These are phyloP conservation scores for Fusarium papillatum DNA, from an alignment of 2,329 filamentous ascomycete genomes.

Conservation along the genomic window DNA sequence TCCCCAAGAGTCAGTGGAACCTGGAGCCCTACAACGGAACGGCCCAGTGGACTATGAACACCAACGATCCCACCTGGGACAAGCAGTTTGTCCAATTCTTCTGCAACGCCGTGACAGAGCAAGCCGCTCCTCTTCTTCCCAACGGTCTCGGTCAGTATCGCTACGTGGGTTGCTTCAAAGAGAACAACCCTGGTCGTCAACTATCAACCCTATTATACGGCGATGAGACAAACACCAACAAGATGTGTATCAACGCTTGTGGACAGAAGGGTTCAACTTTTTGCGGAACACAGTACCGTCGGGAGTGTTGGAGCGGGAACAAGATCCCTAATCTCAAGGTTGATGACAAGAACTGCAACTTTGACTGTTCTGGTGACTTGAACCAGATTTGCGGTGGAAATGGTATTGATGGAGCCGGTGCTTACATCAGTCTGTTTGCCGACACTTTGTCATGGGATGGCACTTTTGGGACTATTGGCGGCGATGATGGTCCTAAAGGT, in stretches of 20 bases:
- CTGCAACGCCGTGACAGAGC: constrained; percentile 65
- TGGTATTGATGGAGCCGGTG: constrained; percentile 49
- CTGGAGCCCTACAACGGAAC: constrained; percentile 61
- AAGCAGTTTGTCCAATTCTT: constrained; percentile 67
- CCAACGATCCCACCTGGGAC: constrained; percentile 64
- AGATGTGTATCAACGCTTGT: constrained; percentile 61
- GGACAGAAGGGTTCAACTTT: constrained; percentile 52
- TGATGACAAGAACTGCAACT: constrained; percentile 63
- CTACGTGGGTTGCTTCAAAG: constrained; percentile 68
- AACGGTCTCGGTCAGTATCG: constrained; percentile 62
- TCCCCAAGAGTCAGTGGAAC: constrained; percentile 70
- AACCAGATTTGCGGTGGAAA: constrained; percentile 68
- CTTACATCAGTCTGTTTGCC: constrained; percentile 64
- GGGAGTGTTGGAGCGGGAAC: constrained; percentile 69
- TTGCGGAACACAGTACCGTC: constrained; percentile 63
- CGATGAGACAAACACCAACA: constrained; percentile 56
- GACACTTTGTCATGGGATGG: constrained; percentile 46
- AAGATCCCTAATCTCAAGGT: constrained; percentile 59
- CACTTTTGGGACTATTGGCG: constrained; percentile 8
- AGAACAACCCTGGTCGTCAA: constrained; percentile 68
- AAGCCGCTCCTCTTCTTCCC: constrained; percentile 61
- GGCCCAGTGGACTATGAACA: constrained; percentile 69
- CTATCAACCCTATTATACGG: constrained; percentile 58
- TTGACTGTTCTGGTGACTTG: constrained; percentile 61
- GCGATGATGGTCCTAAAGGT: constrained; percentile 18